Conservation (phyloP, 2,329 filamentous ascomycete species). For the Ascocoryne sarcoides region DNA sequence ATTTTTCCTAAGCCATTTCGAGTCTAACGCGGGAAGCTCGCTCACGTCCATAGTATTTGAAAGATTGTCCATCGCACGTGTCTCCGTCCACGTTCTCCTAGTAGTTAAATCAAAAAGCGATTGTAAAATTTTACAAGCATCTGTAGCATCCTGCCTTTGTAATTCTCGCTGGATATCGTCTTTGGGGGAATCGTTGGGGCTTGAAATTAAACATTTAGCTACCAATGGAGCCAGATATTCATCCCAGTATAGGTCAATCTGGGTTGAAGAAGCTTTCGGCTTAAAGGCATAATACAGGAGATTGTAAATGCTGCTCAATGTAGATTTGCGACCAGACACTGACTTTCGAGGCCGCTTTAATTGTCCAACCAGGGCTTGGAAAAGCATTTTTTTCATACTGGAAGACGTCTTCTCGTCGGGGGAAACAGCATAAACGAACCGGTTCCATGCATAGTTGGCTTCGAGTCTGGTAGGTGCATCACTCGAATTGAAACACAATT, state of each 20-base stretch:
- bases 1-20: constrained; percentile 78
- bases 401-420: constrained; percentile 48
- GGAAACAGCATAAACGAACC: constrained; percentile 67
- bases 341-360: constrained; percentile 52
- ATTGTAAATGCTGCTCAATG: constrained; percentile 66
- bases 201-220: constrained; percentile 39
- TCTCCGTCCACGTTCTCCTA: constrained; percentile 62
- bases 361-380: constrained; percentile 59
- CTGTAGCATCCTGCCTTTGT: constrained; percentile 41
- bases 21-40: constrained; percentile 78
- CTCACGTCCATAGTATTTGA: constrained; percentile 36
- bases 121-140: constrained; percentile 62
- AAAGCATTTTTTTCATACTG: constrained; percentile 53
- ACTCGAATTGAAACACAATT: constrained; percentile 74
- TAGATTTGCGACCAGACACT: constrained; percentile 38
- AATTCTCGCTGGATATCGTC: constrained; percentile 30
- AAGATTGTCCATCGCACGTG: constrained; percentile 56
- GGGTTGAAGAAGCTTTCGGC: constrained; percentile 54
- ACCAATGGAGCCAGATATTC: constrained; percentile 60
- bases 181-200: no score
- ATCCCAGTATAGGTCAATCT: constrained; percentile 73
- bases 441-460: constrained; percentile 79
- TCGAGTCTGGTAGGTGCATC: constrained; percentile 64
- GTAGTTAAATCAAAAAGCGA: constrained; percentile 54
- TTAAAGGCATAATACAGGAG: constrained; percentile 77